phyloP scores from a whole-genome alignment of 2,329 filamentous ascomycete species.

The Parafenestella ontariensis region DNA sequence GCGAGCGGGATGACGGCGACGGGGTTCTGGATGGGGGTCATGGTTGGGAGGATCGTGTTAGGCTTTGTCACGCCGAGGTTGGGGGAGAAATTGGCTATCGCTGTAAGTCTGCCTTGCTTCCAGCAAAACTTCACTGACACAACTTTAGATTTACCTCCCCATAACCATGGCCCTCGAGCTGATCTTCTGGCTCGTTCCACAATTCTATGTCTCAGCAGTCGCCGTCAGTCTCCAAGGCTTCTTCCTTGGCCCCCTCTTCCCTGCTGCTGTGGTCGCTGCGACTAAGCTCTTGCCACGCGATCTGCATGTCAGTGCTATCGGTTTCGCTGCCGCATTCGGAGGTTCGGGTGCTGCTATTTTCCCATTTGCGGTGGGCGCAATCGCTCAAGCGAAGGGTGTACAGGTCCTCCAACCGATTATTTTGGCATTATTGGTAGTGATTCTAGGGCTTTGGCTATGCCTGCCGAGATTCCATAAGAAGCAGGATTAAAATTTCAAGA shows the following conservation, averaged over 20 bases:
- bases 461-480: constrained; percentile 57
- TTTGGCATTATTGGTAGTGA: constrained; percentile 60
- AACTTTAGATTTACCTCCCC: constrained; percentile 65
- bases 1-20: constrained; percentile 77
- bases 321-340: constrained; percentile 80
- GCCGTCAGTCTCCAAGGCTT: constrained; percentile 77
- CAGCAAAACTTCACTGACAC: neutral
- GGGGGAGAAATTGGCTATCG: constrained; percentile 70
- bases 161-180: constrained; percentile 70
- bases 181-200: constrained; percentile 81
- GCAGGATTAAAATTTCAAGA: constrained; percentile 40
- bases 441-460: constrained; percentile 60
- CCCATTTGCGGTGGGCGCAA: constrained; percentile 71
- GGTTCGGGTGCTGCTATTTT: constrained; percentile 73
- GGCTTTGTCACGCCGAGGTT: constrained; percentile 78
- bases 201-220: constrained; percentile 75
- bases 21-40: constrained; percentile 85
- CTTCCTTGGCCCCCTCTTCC: constrained; percentile 81
- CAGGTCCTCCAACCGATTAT: constrained; percentile 67
- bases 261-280: constrained; percentile 73
- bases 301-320: constrained; percentile 80
- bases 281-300: constrained; percentile 77
- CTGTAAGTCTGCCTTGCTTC: constrained; percentile 35
- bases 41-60: constrained; percentile 73
- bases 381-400: constrained; percentile 68